Conservation (phyloP, 495 filamentous ascomycete genomes). For the Cercophora scortea region DNA sequence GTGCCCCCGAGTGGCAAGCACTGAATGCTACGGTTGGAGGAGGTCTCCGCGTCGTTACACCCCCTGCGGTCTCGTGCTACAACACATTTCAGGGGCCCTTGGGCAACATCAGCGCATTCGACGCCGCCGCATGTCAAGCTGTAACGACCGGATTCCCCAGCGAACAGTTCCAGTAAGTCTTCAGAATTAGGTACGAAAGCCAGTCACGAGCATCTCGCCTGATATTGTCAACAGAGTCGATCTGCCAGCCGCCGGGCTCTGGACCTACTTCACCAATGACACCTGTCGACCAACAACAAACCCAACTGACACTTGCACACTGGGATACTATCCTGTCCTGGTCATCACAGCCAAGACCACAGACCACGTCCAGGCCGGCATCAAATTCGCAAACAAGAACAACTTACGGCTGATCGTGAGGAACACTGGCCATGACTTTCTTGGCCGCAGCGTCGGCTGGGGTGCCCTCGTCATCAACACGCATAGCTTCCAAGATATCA, state of each 20-base stretch:
- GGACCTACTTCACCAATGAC: constrained; percentile 42
- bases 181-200: too few species aligned
- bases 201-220: background rate
- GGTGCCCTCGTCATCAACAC: constrained; percentile 58
- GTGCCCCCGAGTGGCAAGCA: constrained; percentile 17
- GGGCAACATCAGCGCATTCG: constrained; percentile 28
- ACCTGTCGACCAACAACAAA: constrained; percentile 36
- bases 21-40: constrained; percentile 34
- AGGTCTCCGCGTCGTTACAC: constrained; percentile 28
- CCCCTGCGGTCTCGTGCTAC: constrained; percentile 33
- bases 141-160: constrained; percentile 24
- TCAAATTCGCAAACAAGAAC: constrained; percentile 47
- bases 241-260: constrained; percentile 31
- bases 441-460: constrained; percentile 50
- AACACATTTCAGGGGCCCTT: constrained; percentile 31
- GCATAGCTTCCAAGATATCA: constrained; percentile 48
- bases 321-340: constrained; percentile 52
- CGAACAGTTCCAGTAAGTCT: constrained; percentile 29
- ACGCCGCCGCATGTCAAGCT: constrained; percentile 27
- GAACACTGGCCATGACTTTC: constrained; percentile 59
- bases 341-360: constrained; percentile 38
- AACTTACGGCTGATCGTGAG: constrained; percentile 55
- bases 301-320: constrained; percentile 41
- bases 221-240: constrained; percentile 19
- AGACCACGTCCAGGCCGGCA: constrained; percentile 37